Evolutionary conservation across 2,329 filamentous ascomycete genomes (phyloP).

Genomic region (Chaetomiaceae sp.): DNA sequence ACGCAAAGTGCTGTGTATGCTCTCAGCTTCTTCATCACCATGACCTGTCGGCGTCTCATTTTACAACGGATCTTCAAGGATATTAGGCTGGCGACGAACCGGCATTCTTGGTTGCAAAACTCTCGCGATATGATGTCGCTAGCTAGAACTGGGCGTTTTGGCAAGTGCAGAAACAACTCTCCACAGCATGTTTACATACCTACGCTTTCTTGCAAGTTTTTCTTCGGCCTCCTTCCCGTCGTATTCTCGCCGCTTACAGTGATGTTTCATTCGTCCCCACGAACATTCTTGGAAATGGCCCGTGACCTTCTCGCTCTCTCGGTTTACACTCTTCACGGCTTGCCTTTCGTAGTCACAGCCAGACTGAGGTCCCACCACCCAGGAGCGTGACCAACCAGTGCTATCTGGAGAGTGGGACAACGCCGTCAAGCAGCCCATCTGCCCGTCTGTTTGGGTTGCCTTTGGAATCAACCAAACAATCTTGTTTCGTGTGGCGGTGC

Average conservation of each 20-base stretch:
- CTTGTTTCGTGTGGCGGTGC: neutral
- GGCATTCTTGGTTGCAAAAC: too few species aligned
- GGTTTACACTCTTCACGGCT: neutral
- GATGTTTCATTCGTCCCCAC: too few species aligned
- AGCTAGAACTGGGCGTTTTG: too few species aligned
- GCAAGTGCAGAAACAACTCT: too few species aligned
- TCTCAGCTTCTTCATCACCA: neutral
- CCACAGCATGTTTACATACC: too few species aligned
- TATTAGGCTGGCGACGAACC: too few species aligned
- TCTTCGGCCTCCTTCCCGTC: too few species aligned
- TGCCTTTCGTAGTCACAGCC: neutral
- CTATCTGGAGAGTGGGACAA: constrained; percentile 9
- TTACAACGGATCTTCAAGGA: too few species aligned
- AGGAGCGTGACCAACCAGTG: neutral
- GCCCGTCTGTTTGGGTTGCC: neutral
- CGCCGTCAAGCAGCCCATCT: neutral
- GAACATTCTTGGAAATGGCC: neutral
- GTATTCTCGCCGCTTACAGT: too few species aligned
- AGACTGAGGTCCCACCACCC: constrained; percentile 4
- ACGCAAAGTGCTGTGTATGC: constrained; percentile 4
- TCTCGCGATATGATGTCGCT: too few species aligned
- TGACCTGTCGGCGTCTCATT: too few species aligned
- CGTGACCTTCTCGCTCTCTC: neutral
- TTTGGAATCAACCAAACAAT: neutral
- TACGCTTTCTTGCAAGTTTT: too few species aligned